Base-by-base conservation (phyloP, 75 land plant species). In the Larix kaempferi region DNA sequence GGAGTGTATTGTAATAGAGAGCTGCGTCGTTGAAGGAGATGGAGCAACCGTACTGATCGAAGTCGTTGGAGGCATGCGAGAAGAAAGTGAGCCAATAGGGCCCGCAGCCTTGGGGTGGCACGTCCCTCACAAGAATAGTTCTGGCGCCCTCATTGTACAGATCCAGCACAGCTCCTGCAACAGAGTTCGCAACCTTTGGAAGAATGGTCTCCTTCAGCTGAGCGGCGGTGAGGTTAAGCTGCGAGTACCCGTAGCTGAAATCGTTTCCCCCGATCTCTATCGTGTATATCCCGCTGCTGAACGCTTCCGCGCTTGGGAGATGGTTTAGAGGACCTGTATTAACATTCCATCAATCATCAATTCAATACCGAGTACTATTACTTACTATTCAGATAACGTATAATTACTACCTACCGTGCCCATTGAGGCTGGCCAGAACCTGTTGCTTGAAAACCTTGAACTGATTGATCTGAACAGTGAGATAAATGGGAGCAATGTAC, bases 31-130 rank as follows among this genome's bases (percentile, higher is more conserved):
- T 93, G 73, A 82, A 85, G 13, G 54, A 66, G 54, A 69, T 82
- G 77, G 88, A 80, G 52, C 97, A 92, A 0, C 97, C 95, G 41
- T 57, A 57, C 3, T 21, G 7, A 79, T 92, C 93, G 4, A 91
- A 21, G 26, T 91, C 26, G 71, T 44, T 78, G 44, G 71, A 65
- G 17, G 94, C n/a, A 52, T 73, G 54, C 59, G 79, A 8, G 39
- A 88, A 82, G 54, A 74, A 27, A 3, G 85, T 86, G 73, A 94
- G 76, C 69, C 86, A 83, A 0, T 78, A 73, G 0, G 96, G 94
- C 22, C 85, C 88, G 74, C 94, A 94, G 0, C 96, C 94, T 17
- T 89, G 77, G 6, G 96, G 94, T 12, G 89, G 92, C 7, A 94
- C 84, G 59, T 91, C 89, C 4, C 81, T 76, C 13, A 94, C 86